Conservation (phyloP, 495 filamentous ascomycete genomes). For the Cercophora newfieldiana region DNA sequence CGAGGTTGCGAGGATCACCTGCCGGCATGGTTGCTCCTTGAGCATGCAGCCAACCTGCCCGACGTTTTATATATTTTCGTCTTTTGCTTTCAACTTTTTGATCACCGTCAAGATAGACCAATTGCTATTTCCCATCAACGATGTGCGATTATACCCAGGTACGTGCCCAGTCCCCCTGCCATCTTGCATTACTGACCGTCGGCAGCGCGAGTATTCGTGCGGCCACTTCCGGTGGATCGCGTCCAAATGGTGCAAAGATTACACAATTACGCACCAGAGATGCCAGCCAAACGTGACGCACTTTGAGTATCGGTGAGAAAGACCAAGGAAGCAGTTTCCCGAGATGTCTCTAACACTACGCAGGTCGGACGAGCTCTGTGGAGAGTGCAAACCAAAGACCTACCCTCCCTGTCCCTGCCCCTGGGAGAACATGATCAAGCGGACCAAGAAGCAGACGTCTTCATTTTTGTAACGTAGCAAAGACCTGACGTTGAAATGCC, state of each 20-base stretch:
- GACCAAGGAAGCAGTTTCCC: not conserved
- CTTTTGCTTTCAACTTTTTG: too few relatives aligned
- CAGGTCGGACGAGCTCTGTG: too few relatives aligned
- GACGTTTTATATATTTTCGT: too few relatives aligned
- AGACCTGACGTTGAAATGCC: constrained; percentile 1
- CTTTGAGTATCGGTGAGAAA: not conserved
- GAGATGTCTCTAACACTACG: not conserved
- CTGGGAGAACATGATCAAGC: constrained; percentile 1
- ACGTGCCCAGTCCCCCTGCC: too few relatives aligned
- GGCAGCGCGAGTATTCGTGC: not conserved
- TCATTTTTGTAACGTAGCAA: not conserved
- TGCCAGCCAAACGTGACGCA: not conserved
- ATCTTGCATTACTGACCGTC: too few relatives aligned
- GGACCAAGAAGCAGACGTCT: not conserved
- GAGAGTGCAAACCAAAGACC: not conserved
- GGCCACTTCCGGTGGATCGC: not conserved
- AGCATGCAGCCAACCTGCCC: too few relatives aligned
- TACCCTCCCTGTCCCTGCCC: not conserved
- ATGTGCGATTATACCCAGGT: too few relatives aligned
- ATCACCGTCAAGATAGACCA: too few relatives aligned
- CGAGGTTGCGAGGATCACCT: not conserved
- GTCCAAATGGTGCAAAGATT: not conserved
- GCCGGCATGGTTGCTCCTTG: not conserved
- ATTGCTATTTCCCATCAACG: too few relatives aligned
- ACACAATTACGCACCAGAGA: not conserved